Evolutionary conservation across 805 yeast species (phyloP).

Genomic region (Suhomyces prunicola): DNA sequence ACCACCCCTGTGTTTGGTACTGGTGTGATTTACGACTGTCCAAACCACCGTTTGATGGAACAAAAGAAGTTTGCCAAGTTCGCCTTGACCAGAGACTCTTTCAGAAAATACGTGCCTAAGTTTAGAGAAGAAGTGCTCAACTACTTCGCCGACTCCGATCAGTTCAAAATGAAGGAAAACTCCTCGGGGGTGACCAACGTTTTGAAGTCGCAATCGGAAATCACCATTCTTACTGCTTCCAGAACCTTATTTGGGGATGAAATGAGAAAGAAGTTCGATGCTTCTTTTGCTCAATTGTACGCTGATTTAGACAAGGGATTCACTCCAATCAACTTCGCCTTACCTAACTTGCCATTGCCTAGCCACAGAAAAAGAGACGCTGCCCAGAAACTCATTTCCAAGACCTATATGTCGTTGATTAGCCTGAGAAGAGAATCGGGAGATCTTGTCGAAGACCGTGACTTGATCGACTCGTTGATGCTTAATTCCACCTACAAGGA

Average conservation of each 20-base stretch:
- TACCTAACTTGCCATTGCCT: slow-evolving; percentile 89
- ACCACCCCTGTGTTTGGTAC: slow-evolving; percentile 99
- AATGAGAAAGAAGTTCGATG: slow-evolving; percentile 77
- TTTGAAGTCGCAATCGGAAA: slow-evolving; percentile 84
- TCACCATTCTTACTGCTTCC: slow-evolving; percentile 95
- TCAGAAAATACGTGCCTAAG: slow-evolving; percentile 81
- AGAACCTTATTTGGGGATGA: slow-evolving; percentile 89
- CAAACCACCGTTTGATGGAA: slow-evolving; percentile 92
- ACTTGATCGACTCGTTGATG: slow-evolving; percentile 85
- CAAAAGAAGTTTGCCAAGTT: slow-evolving; percentile 95
- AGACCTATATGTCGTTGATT: slow-evolving; percentile 78
- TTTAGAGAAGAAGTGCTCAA: slow-evolving; percentile 73
- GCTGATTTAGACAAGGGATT: slow-evolving; percentile 95
- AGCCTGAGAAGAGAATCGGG: slow-evolving; percentile 67
- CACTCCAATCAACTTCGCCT: slow-evolving; percentile 92
- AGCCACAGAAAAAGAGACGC: slow-evolving; percentile 78
- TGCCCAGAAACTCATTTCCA: slow-evolving; percentile 80
- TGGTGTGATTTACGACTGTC: slow-evolving; percentile 96
- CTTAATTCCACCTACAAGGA: slow-evolving; percentile 83
- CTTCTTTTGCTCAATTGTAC: slow-evolving; percentile 79
- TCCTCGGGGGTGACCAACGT: slow-evolving; percentile 57
- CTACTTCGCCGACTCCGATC: slow-evolving; percentile 55
- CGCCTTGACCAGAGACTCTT: slow-evolving; percentile 82
- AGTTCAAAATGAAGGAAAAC: slow-evolving; percentile 40
- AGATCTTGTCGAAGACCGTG: slow-evolving; percentile 75